These are phyloP conservation scores for Fusarium albosuccineum DNA, from an alignment of 2,329 filamentous ascomycete genomes.

Conservation along the genomic window DNA sequence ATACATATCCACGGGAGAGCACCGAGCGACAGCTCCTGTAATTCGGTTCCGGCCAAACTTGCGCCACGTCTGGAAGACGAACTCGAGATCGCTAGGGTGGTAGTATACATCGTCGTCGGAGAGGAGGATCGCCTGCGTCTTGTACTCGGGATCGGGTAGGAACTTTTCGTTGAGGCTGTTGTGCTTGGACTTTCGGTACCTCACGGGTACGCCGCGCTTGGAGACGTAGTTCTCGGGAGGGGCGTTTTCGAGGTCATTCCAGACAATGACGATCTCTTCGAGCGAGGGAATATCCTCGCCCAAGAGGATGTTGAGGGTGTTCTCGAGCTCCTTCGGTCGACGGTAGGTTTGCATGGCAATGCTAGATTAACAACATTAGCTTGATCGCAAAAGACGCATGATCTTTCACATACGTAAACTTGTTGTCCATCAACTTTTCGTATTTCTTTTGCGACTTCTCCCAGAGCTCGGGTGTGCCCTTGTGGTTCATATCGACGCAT, in stretches of 20 bases:
- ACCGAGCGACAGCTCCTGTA: conserved; percentile 54
- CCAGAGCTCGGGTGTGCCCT: conserved; percentile 37
- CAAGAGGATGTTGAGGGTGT: conserved; percentile 48
- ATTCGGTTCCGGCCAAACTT: conserved; percentile 53
- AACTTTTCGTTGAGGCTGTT: conserved; percentile 57
- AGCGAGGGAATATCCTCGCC: conserved; percentile 52
- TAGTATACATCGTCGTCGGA: conserved; percentile 58
- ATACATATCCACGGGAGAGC: conserved; percentile 43
- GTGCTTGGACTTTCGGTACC: conserved; percentile 49
- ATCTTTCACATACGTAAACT: conserved; percentile 47
- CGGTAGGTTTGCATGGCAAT: conserved; percentile 55
- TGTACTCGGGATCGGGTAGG: conserved; percentile 52
- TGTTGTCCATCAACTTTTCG: conserved; percentile 44
- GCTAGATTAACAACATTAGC: conserved; percentile 38
- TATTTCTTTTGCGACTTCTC: conserved; percentile 43
- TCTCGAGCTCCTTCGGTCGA: conserved; percentile 52
- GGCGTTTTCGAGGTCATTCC: conserved; percentile 52
- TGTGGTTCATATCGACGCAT: conserved; percentile 33
- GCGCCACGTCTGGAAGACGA: conserved; percentile 57
- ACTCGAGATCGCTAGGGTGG: conserved; percentile 54
- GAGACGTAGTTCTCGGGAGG: conserved; percentile 49
- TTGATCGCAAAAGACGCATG: neutral
- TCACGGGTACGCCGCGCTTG: conserved; percentile 49
- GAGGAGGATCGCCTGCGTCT: conserved; percentile 56
- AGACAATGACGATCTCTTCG: conserved; percentile 54